phyloP scores from a whole-genome alignment of 2,329 filamentous ascomycete species.

The Monosporascus sp. region DNA sequence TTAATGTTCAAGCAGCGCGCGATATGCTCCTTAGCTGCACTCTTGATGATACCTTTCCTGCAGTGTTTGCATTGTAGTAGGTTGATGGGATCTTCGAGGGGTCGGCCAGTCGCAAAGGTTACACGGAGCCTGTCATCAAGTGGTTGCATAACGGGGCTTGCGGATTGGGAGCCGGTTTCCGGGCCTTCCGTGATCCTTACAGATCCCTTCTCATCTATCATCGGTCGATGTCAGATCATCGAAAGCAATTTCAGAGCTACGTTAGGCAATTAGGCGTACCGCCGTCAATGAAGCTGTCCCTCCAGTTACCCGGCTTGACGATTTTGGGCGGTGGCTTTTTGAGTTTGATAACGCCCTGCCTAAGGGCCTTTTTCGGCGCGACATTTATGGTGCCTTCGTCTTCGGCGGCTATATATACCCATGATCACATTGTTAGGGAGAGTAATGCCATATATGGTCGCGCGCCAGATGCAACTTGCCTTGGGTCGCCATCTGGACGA shows the following conservation, averaged over 20 bases:
- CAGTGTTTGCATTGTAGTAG: constrained; percentile 88
- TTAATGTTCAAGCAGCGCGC: constrained; percentile 79
- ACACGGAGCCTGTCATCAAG: constrained; percentile 72
- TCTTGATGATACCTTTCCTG: constrained; percentile 78
- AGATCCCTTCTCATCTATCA: constrained; percentile 49
- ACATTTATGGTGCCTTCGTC: constrained; percentile 60
- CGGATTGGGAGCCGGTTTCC: constrained; percentile 36
- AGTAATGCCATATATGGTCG: constrained; percentile 2
- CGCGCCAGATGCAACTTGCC: neutral
- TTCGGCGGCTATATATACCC: constrained; percentile 30
- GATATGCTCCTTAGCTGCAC: constrained; percentile 72
- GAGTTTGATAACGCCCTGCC: constrained; percentile 51
- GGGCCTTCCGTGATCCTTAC: constrained; percentile 34
- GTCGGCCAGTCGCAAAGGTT: constrained; percentile 75
- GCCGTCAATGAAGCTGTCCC: constrained; percentile 58
- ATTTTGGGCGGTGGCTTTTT: constrained; percentile 59
- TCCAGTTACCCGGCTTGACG: constrained; percentile 65
- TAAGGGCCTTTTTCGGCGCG: constrained; percentile 49
- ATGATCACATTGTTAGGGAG: constrained; percentile 7
- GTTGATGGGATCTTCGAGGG: constrained; percentile 74
- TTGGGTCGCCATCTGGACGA: neutral
- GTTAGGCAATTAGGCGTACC: constrained; percentile 36
- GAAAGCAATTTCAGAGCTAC: neutral
- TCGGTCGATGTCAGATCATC: neutral
- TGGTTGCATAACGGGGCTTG: constrained; percentile 55